Conservation (phyloP, 208 protist species). For the Leishmania aethiopica region DNA sequence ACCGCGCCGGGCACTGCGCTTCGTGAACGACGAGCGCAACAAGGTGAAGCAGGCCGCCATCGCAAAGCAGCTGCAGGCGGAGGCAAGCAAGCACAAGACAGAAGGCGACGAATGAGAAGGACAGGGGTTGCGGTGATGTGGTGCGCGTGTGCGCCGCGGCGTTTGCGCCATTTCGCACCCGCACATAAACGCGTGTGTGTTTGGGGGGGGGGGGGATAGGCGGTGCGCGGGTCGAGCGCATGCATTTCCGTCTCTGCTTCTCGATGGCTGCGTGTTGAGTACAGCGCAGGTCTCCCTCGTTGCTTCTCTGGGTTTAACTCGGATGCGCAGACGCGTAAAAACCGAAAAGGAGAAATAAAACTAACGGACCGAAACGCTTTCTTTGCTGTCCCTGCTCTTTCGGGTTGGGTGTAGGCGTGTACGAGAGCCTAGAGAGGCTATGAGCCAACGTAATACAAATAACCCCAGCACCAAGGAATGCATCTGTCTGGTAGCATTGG, state of each 20-base stretch:
- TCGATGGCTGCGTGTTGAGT: background rate
- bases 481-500: background rate
- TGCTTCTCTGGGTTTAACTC: conserved; percentile 16
- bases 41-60: conserved; percentile 57
- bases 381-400: too few relatives aligned
- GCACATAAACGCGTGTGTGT: background rate
- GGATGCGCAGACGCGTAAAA: background rate
- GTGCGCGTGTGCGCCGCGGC: background rate
- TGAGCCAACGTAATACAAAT: background rate
- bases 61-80: conserved; percentile 36
- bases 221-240: background rate
- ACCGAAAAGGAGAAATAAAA: too few relatives aligned
- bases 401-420: background rate
- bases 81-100: conserved; percentile 13
- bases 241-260: background rate
- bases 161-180: background rate
- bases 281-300: background rate
- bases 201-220: background rate
- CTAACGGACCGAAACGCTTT: background rate
- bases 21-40: conserved; percentile 66
- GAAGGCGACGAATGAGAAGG: background rate
- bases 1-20: conserved; percentile 73
- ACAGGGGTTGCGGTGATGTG: conserved; percentile 6
- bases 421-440: background rate
- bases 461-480: background rate